Evolutionary conservation across 371 early-diverging fungal genomes (phyloP).

Genomic region (Syncephalastrum racemosum): DNA sequence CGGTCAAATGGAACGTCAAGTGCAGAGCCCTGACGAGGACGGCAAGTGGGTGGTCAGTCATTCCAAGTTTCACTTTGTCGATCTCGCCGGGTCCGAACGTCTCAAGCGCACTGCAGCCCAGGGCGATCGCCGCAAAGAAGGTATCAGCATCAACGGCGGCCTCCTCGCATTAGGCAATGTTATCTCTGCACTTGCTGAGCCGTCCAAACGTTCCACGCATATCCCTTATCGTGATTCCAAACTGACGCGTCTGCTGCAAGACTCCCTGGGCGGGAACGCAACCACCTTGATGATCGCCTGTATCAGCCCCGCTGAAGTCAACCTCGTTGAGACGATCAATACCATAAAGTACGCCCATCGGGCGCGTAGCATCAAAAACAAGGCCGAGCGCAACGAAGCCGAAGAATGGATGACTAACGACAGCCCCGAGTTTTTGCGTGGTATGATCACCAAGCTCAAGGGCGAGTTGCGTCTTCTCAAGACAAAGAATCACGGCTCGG

Average conservation of each 20-base stretch:
- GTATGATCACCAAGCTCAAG: conserved; percentile 58
- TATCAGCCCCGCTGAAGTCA: conserved; percentile 77
- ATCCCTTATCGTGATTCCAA: conserved; percentile 99
- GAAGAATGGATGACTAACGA: conserved; percentile 64
- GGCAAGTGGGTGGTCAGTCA: conserved; percentile 52
- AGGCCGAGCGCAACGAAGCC: conserved; percentile 68
- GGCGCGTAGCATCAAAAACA: conserved; percentile 85
- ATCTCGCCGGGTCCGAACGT: conserved; percentile 98
- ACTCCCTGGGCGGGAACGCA: conserved; percentile 93
- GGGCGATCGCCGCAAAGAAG: conserved; percentile 96
- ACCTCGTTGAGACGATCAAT: conserved; percentile 87
- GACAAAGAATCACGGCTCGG: conserved; percentile 11
- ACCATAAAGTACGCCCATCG: conserved; percentile 93
- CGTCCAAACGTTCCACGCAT: conserved; percentile 57
- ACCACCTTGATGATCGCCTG: conserved; percentile 94
- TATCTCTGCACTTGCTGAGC: conserved; percentile 95
- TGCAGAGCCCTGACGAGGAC: conserved; percentile 16
- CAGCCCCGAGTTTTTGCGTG: conserved; percentile 56
- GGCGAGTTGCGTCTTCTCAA: conserved; percentile 50
- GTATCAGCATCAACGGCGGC: conserved; percentile 98
- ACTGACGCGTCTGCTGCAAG: conserved; percentile 95
- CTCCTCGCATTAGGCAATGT: conserved; percentile 99
- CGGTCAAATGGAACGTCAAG: conserved; percentile 20
- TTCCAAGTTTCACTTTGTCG: conserved; percentile 97
- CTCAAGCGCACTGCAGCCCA: conserved; percentile 93